Base-by-base conservation (phyloP, 805 yeast genomes). In the Candida quercuum region DNA sequence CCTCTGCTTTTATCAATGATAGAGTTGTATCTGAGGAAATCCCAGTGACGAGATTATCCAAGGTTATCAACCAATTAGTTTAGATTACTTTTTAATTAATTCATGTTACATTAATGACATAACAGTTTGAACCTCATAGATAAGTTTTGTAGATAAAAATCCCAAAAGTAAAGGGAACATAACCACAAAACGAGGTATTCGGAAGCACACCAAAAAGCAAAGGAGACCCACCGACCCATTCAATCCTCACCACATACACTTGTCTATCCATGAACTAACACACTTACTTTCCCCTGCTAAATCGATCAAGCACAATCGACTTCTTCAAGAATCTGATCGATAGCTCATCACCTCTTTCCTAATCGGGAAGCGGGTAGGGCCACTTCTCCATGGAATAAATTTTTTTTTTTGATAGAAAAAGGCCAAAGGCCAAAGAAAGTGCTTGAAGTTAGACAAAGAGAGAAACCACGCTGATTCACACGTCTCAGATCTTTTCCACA, bases 1-100 rank as follows among this genome's bases (percentile, higher is more conserved):
- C 25, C 12, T 38, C 59, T n/a, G 44, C 50, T 20, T 51, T 52
- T 29, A 21, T 47, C 18, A 35, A 37, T 26, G 45, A 24, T 7
- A 51, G 49, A 18, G 45, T 33, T 23, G 43, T 37, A 18, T 37
- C 47, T 7, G 59, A 54, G 39, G 56, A 48, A 6, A 49, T 54
- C 9, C 44, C 51, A 25, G 43, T 51, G 7, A 30, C 47, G 4
- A 54, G 45, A 37, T 41, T 54, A 9, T 37, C 55, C 9, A 54
- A 52, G 36, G 54, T 54, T 22, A 35, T 52, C 35, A 47, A 38
- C 3, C 37, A 40, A 25, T 27, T 47, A 10, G 22, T 42, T 22
- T 22, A 22, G 11, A 22, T 12, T 22, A 22, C 25, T 22, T 22
- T 22, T 22, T 22, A 12, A 12, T 22, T 22, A 22, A 9, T 22